These are phyloP conservation scores for Sporothrix brasiliensis DNA, from an alignment of 2,329 filamentous ascomycete genomes.

Conservation along the genomic window DNA sequence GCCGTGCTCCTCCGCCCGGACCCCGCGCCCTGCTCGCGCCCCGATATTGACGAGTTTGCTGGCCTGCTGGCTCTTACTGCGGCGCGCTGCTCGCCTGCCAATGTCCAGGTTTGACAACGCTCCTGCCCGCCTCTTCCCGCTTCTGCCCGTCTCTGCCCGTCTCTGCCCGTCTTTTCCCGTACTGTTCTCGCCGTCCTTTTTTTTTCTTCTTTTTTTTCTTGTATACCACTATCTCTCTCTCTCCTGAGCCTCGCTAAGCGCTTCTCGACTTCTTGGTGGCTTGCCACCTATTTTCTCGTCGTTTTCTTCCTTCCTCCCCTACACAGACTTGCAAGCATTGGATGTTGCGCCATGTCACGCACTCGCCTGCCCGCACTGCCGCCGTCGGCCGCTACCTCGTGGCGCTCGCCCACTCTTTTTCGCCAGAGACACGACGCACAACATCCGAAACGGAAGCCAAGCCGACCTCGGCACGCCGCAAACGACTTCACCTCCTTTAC, in stretches of 20 bases:
- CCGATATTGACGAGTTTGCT: slow-evolving; percentile 71
- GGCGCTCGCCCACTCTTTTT: slow-evolving; percentile 66
- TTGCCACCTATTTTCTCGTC: slow-evolving; percentile 30
- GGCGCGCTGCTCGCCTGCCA: slow-evolving; percentile 72
- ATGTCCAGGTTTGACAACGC: slow-evolving; percentile 78
- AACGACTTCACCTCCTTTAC: slow-evolving; percentile 75
- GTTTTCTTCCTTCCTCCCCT: slow-evolving; percentile 33
- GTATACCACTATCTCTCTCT: slow-evolving; percentile 16
- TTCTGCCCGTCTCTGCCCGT: background rate
- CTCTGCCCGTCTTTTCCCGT: background rate
- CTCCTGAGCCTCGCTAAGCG: slow-evolving; percentile 5
- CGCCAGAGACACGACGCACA: slow-evolving; percentile 33
- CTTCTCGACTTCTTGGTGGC: background rate
- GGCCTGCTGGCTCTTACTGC: slow-evolving; percentile 65
- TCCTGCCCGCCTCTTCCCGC: background rate
- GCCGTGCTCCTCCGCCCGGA: slow-evolving; percentile 74
- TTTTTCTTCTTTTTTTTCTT: background rate
- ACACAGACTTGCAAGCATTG: slow-evolving; percentile 84
- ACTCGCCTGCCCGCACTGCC: slow-evolving; percentile 65
- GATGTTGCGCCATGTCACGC: slow-evolving; percentile 72
- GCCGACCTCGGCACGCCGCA: slow-evolving; percentile 58
- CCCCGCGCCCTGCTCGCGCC: slow-evolving; percentile 67
- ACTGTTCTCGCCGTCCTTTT: no score
- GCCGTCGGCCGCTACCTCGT: slow-evolving; percentile 76
- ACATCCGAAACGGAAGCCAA: slow-evolving; percentile 33